These are phyloP conservation scores for Trypethelium eluteriae DNA, from an alignment of 495 filamentous ascomycete species.

Conservation along the genomic window DNA sequence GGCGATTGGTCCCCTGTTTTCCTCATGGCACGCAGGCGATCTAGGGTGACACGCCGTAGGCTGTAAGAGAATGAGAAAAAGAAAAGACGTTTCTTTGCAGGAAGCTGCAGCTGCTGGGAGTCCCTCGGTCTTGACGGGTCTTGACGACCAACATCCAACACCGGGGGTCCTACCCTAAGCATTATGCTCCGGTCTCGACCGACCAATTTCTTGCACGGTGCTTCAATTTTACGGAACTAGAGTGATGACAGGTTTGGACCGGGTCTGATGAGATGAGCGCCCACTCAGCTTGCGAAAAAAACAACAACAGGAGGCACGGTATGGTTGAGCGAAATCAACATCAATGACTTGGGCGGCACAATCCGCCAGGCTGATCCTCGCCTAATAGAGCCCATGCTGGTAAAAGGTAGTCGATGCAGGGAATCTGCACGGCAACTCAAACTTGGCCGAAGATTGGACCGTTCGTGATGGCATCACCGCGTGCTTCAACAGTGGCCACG, in stretches of 20 bases:
- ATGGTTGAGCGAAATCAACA: not conserved
- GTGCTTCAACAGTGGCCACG: too few relatives aligned
- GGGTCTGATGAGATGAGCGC: not conserved
- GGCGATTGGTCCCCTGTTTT: not conserved
- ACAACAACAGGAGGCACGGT: not conserved
- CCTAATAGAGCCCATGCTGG: too few relatives aligned
- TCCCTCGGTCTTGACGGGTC: not conserved
- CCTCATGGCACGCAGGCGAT: too few relatives aligned
- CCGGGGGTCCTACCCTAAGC: not conserved
- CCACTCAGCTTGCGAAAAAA: not conserved
- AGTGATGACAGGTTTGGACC: not conserved
- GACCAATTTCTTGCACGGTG: not conserved
- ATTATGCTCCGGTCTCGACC: too few relatives aligned
- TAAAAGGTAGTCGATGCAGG: too few relatives aligned
- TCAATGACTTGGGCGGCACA: not conserved
- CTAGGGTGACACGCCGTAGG: too few relatives aligned
- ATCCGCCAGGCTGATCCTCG: too few relatives aligned
- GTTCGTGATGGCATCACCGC: too few relatives aligned
- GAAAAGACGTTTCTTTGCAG: conserved; percentile 3
- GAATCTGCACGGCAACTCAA: too few relatives aligned
- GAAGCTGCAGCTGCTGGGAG: too few relatives aligned
- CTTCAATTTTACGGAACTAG: not conserved
- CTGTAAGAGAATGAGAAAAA: not conserved
- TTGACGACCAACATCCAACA: not conserved
- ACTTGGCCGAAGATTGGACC: too few relatives aligned